Evolutionary conservation across 345 rosid species (phyloP), one percentile per base, ranked within the genome.

Genomic region (Fremontodendron californicum): DNA sequence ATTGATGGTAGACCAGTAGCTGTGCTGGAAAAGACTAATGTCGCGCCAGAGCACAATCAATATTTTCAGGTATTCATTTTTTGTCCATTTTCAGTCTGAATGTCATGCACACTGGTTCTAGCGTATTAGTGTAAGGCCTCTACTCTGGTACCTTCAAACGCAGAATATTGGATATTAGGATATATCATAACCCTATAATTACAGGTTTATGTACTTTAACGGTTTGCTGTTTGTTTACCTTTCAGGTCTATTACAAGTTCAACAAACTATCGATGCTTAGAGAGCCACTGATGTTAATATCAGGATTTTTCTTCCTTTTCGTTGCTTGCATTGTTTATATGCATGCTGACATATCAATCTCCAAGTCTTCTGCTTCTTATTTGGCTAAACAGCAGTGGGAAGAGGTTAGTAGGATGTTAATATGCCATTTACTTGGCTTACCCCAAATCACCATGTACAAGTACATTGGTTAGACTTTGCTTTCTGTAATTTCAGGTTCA

Each of bases 301-400:
- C 82, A 48, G 99, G 98, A 60, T 87, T 94, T 79, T 90, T 92
- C 84, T 74, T 84, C 84, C 80, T 96, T 64, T 92, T 96, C 80
- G 80, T 91, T 76, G 82, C 93, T 27, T 90, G 98, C 83, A 88
- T 89, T 60, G 80, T 87, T n/a, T 96, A 87, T 54, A 82, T 87
- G 78, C 97, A 86, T 48, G 90, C 90, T 76, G 99, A 96, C 87
- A 77, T 92, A 83, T 89, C 97, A 79, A 94, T 96, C 82, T 96
- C 99, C 80, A 94, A 92, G 87, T 92, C 97, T 39, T 96, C 98
- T n/a, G 79, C 97, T 40, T 82, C 96, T 70, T 96, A 94, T 85
- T 81, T 94, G 85, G 96, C 97, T n/a, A 96, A 89, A 86, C 87
- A 84, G 72, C 97, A 93, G 77, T 96, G 94, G 98, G 97, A 96